These are phyloP conservation scores for Didymella pomorum DNA, from an alignment of 2,329 filamentous ascomycete genomes.

Conservation along the genomic window DNA sequence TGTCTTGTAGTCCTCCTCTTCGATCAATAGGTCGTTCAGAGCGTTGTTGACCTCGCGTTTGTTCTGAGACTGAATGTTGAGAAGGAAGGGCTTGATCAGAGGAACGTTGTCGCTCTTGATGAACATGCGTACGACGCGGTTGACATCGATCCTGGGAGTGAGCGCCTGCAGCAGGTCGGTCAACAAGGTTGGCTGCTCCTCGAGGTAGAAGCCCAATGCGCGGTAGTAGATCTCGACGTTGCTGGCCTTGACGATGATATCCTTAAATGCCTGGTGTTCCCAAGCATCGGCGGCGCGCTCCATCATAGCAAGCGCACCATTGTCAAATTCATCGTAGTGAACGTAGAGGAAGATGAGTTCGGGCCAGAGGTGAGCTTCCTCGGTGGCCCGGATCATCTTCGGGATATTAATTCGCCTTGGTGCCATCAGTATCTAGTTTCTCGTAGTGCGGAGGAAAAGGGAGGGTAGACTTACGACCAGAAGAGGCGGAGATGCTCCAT, in stretches of 20 bases:
- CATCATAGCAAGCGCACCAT: slow-evolving; percentile 96
- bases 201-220: slow-evolving; percentile 93
- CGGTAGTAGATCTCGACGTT: slow-evolving; percentile 99
- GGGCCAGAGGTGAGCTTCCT: slow-evolving; percentile 95
- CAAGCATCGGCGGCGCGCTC: slow-evolving; percentile 96
- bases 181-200: slow-evolving; percentile 92
- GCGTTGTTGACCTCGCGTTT: slow-evolving; percentile 98
- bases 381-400: slow-evolving; percentile 91
- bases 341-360: slow-evolving; percentile 98
- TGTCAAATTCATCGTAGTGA: slow-evolving; percentile 98
- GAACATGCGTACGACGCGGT: slow-evolving; percentile 99
- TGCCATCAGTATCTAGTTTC: too few relatives aligned
- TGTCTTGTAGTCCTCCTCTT: slow-evolving; percentile 99
- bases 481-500: slow-evolving; percentile 99
- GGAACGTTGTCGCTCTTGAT: slow-evolving; percentile 98
- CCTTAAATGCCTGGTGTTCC: slow-evolving; percentile 99
- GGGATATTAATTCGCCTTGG: slow-evolving; percentile 98
- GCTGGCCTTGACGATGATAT: slow-evolving; percentile 95
- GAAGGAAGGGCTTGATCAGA: slow-evolving; percentile 96
- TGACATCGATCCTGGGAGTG: slow-evolving; percentile 94
- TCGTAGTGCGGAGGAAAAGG: too few relatives aligned
- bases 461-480: too few relatives aligned
- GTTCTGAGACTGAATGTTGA: slow-evolving; percentile 96
- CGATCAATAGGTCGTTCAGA: slow-evolving; percentile 96
- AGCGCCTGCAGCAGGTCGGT: slow-evolving; percentile 94